Base-by-base conservation (phyloP, 2,329 filamentous ascomycete species). In the Cladorrhinum sp. region DNA sequence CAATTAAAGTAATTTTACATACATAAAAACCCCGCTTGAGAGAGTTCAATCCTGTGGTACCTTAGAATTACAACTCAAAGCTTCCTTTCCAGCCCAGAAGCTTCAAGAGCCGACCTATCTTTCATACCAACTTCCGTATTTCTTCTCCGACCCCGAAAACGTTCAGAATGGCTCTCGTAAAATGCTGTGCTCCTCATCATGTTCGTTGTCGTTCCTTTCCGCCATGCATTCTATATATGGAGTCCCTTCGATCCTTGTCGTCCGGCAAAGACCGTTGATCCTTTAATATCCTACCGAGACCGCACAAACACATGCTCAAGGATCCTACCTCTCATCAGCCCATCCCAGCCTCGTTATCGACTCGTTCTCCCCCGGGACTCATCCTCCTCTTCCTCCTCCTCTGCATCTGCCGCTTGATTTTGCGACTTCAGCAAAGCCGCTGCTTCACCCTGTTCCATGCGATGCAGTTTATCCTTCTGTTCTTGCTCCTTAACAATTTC, bases 361-460 rank as follows among this genome's bases (percentile, higher is more conserved):
- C 23, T 49, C 13, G 41, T 45, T 54, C 52, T 63, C 38, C 63
- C 65, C 38, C 58, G 63, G 5, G 62, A 59, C 29, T 68, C 67
- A 25, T 70, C 68, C 1, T 70, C 69, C 3, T 69, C 67, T 1
- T 69, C 68, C 1, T 70, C 71, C 1, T 72, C 71, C 10, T 72
- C 71, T 2, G 71, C 71, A 1, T 70, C 67, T 0, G 70, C 67
- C 3, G 68, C 65, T 12, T 68, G 64, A 3, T 62, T 48, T 12
- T 62, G 61, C 50, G 68, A 70, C 60, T 72, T 71, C 32, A 72
- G 64, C 56, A 85, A 72, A 8, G 82, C 83, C 1, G 77, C 79
- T 12, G 83, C 83, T 68, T 86, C 83, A 59, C 79, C 81, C 1
- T 83, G 79, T 65, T 86, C 83, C 83, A 86, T 86, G 66, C 79